Conservation (phyloP, 2,329 filamentous ascomycete species). For the Juglanconis sp. region DNA sequence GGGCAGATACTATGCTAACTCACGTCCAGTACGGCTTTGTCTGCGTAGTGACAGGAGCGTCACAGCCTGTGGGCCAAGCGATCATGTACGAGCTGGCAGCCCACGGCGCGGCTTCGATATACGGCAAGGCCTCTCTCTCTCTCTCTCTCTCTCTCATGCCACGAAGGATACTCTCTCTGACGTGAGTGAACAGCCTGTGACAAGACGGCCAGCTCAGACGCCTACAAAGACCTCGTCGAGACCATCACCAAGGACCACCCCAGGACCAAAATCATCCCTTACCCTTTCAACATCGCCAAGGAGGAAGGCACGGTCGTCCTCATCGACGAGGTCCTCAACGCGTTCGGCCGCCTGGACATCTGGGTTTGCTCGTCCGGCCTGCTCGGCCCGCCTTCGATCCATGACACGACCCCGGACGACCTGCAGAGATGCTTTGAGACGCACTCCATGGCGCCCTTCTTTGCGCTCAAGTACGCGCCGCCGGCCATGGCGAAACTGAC, state of each 20-base stretch:
- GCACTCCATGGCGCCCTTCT: conserved; percentile 61
- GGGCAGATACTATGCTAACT: not conserved
- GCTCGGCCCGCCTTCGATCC: conserved; percentile 55
- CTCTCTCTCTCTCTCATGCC: conserved; percentile 1
- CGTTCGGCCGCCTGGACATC: conserved; percentile 57
- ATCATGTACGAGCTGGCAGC: conserved; percentile 61
- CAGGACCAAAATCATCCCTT: conserved; percentile 59
- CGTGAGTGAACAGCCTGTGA: conserved; percentile 40
- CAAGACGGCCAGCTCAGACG: conserved; percentile 35
- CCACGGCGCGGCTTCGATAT: conserved; percentile 63
- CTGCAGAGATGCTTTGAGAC: conserved; percentile 57
- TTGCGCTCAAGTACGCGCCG: conserved; percentile 62
- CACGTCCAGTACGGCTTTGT: conserved; percentile 58
- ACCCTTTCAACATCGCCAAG: conserved; percentile 55
- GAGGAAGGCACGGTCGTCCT: conserved; percentile 59
- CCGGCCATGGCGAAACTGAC: conserved; percentile 60
- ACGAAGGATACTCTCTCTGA: conserved; percentile 18
- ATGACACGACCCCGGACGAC: conserved; percentile 52
- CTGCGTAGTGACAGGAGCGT: conserved; percentile 61
- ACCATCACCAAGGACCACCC: conserved; percentile 42
- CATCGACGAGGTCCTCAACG: conserved; percentile 61
- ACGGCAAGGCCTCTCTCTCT: conserved; percentile 35
- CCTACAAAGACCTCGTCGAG: conserved; percentile 37
- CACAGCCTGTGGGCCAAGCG: conserved; percentile 57
- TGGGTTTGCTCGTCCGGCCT: conserved; percentile 58